Conservation (phyloP, 192 early-diverging fungal species). For the Mortierella alpina region DNA sequence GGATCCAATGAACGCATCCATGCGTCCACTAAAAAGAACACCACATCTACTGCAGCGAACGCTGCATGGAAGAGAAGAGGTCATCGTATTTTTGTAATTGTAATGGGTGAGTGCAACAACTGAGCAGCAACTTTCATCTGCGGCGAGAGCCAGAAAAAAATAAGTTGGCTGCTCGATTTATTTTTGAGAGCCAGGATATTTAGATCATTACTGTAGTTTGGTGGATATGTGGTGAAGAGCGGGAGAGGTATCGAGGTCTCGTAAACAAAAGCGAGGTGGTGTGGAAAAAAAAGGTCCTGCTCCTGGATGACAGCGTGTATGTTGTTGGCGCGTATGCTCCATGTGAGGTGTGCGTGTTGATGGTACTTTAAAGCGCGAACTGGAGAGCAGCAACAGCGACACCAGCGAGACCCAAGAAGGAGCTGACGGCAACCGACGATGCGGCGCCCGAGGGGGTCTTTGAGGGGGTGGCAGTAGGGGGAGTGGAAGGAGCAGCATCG, state of each 20-base stretch:
- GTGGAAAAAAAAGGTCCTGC: neutral
- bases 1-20: no score
- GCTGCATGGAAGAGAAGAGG: neutral
- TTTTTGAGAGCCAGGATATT: conserved; percentile 7
- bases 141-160: no score
- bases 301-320: neutral
- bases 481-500: neutral
- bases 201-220: neutral
- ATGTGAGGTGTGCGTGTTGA: no score
- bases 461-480: neutral
- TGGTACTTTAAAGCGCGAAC: conserved; percentile 16
- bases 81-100: neutral
- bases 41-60: no score
- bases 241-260: neutral
- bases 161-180: neutral
- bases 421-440: conserved; percentile 4
- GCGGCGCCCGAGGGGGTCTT: neutral
- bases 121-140: no score
- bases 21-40: no score
- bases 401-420: conserved; percentile 6
- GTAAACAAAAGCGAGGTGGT: conserved; percentile 4
- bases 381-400: conserved; percentile 17
- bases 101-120: neutral
- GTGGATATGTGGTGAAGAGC: neutral
- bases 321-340: neutral